A percentile compares a stretch with the other conserved stretches of the same genome.
These are phyloP conservation scores for Dipodascus geniculatus DNA, from an alignment of 805 yeast genomes.

Conservation along the genomic window DNA sequence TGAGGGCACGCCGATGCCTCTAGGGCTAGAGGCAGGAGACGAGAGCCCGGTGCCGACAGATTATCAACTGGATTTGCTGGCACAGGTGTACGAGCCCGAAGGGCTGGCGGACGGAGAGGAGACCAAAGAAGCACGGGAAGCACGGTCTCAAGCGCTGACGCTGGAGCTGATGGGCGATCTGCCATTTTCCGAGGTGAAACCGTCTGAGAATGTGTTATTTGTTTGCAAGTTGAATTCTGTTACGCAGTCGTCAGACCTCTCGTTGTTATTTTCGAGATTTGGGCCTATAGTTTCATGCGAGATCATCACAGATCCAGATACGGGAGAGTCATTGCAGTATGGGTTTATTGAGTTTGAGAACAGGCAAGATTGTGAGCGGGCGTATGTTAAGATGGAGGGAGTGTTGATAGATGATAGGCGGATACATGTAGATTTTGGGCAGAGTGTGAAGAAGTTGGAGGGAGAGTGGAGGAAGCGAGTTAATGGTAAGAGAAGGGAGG, in stretches of 20 bases:
- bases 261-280: slow-evolving; percentile 47
- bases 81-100: slow-evolving; percentile 20
- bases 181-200: slow-evolving; percentile 44
- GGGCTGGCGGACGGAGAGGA: slow-evolving; percentile 22
- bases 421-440: slow-evolving; percentile 59
- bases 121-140: slow-evolving; percentile 24
- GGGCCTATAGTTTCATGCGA: slow-evolving; percentile 44
- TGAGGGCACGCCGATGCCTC: slow-evolving; percentile 26
- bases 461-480: slow-evolving; percentile 17
- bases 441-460: slow-evolving; percentile 30
- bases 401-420: slow-evolving; percentile 53
- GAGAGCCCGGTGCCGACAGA: slow-evolving; percentile 29
- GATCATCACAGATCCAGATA: slow-evolving; percentile 35
- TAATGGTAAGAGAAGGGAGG: slow-evolving; percentile 7
- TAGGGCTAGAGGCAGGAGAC: slow-evolving; percentile 15
- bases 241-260: slow-evolving; percentile 45
- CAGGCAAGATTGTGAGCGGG: slow-evolving; percentile 43
- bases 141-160: slow-evolving; percentile 45
- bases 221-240: slow-evolving; percentile 53
- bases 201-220: slow-evolving; percentile 50
- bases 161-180: slow-evolving; percentile 55
- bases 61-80: slow-evolving; percentile 24
- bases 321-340: slow-evolving; percentile 43
- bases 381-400: slow-evolving; percentile 49
- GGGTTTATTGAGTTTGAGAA: slow-evolving; percentile 50